Conservation (phyloP, 192 early-diverging fungal genomes). For the Rhizophagus sp. region DNA sequence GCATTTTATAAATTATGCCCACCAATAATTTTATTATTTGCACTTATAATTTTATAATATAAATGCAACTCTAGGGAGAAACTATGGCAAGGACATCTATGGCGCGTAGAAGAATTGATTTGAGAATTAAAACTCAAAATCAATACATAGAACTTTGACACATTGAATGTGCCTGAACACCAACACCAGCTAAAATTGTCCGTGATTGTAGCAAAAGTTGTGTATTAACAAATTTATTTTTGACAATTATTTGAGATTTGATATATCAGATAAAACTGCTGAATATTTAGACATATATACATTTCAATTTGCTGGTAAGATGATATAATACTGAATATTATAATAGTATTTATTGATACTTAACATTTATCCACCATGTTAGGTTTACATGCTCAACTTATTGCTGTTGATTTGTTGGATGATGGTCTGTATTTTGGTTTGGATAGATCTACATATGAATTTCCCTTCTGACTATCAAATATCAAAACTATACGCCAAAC, state of each 20-base stretch:
- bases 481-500: too few species aligned
- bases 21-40: neutral
- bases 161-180: neutral
- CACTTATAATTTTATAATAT: neutral
- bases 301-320: neutral
- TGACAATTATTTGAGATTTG: neutral
- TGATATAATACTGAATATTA: too few species aligned
- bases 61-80: constrained; percentile 13
- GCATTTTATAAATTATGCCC: neutral
- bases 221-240: neutral
- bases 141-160: neutral
- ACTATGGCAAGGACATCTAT: too few species aligned
- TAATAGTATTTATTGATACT: too few species aligned
- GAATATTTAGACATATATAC: neutral
- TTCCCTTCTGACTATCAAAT: neutral
- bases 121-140: too few species aligned
- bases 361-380: too few species aligned
- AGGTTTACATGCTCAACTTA: constrained; percentile 8
- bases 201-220: neutral
- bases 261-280: neutral
- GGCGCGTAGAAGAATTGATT: too few species aligned
- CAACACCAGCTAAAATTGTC: neutral
- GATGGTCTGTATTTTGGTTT: constrained; percentile 29
- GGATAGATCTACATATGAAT: constrained; percentile 2
- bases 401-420: constrained; percentile 25